Evolutionary conservation across 1,284 basidiomycete genomes (phyloP).

Genomic region (Meripilus lineatus): DNA sequence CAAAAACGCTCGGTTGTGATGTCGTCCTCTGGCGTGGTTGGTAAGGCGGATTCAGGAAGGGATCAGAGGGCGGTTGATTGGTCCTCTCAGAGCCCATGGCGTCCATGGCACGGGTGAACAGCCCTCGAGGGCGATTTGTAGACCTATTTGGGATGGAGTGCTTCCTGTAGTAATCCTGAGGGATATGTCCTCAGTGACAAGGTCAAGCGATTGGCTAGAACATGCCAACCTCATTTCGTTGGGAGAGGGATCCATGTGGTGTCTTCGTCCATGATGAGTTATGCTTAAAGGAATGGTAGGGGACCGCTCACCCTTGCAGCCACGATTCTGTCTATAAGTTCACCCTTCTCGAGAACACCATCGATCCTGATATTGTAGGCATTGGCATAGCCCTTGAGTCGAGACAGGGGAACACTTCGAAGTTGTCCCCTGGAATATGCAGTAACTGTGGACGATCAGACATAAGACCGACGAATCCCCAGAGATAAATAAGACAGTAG

Average conservation of each 20-base stretch:
- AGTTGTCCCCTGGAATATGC: constrained; percentile 54
- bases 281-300: neutral
- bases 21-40: constrained; percentile 27
- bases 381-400: constrained; percentile 61
- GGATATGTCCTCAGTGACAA: constrained; percentile 1
- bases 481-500: neutral
- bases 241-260: constrained; percentile 51
- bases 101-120: constrained; percentile 46
- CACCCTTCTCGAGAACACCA: constrained; percentile 69
- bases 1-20: constrained; percentile 27
- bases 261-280: constrained; percentile 25
- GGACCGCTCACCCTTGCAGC: constrained; percentile 45
- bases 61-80: constrained; percentile 14
- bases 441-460: constrained; percentile 53
- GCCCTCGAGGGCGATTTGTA: constrained; percentile 39
- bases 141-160: constrained; percentile 58
- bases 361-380: constrained; percentile 64
- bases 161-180: constrained; percentile 50
- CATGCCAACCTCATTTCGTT: constrained; percentile 50
- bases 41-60: constrained; percentile 18
- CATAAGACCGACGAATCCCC: constrained; percentile 1
- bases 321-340: constrained; percentile 61
- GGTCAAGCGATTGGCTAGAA: constrained; percentile 8
- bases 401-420: constrained; percentile 48
- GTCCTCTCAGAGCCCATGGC: constrained; percentile 26